Evolutionary conservation across 805 yeast genomes (phyloP), one percentile per base, ranked within the genome.

Genomic region (Candida parachauliodes): DNA sequence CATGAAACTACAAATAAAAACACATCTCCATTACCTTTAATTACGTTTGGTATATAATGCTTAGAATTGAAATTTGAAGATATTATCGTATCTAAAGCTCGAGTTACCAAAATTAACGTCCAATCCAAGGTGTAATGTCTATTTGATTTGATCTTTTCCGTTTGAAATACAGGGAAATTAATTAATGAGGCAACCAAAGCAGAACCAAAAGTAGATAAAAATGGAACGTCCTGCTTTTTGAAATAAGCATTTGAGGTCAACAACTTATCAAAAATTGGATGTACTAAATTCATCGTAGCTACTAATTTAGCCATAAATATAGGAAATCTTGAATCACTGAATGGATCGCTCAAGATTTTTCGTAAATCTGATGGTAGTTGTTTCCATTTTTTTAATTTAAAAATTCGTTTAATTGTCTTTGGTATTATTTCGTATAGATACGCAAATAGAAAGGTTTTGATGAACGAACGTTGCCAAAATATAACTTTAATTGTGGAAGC

Each of bases 111-210:
- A 33, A 59, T 46, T 12, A 60, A 48, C 4, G 66, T 59, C 34
- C 60, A 47, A 42, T 60, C 66, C 15, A 59, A 43, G 14, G 64
- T 54, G 42, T 49, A 46, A 42, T 48, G 54, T 23, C 65, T 47
- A 27, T 54, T 52, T 26, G 44, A 40, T 12, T 45, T 35, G 21
- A 47, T 38, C 19, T 32, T 36, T 19, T 28, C 34, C 18, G 27
- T 36, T 45, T 60, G 66, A 42, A 48, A 60, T 11, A 33, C 31
- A 3, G 59, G 59, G 43, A 59, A 60, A 8, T 50, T 46, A 5
- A 48, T 29, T 17, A 50, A 16, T 1, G 64, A 52, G 19, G 59
- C 43, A 7, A 45, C 22, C 18, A 59, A 53, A 11, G 55, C 42
- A 6, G 62, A 35, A 3, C 24, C 8, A 14, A 39, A 34, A 14